phyloP scores from a whole-genome alignment of 164 flowering plant genomes.

The Macadamia tetraphylla region DNA sequence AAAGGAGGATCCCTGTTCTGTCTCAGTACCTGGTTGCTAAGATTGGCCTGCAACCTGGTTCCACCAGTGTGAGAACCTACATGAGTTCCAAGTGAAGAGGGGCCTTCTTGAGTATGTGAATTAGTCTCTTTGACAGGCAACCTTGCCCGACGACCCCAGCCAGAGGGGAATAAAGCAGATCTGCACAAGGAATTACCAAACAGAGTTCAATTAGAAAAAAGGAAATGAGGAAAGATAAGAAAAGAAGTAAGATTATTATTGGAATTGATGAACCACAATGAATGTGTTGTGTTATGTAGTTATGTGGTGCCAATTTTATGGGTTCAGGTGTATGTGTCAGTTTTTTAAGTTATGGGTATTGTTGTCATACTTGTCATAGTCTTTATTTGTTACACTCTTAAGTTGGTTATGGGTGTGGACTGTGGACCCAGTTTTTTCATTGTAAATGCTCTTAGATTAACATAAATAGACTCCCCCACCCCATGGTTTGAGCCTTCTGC shows the following conservation, averaged over 20 bases:
- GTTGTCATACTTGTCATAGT: too few species aligned
- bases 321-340: too few species aligned
- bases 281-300: background rate
- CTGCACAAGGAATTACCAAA: constrained; percentile 24
- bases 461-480: too few species aligned
- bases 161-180: constrained; percentile 25
- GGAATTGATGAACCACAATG: background rate
- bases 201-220: background rate
- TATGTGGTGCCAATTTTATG: too few species aligned
- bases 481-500: too few species aligned
- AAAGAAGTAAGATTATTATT: background rate
- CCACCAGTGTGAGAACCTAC: constrained; percentile 15
- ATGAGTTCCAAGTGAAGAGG: constrained; percentile 8
- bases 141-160: constrained; percentile 22
- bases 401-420: too few species aligned
- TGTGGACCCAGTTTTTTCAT: too few species aligned
- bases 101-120: constrained; percentile 14
- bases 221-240: constrained; percentile 5
- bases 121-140: constrained; percentile 16
- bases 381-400: too few species aligned
- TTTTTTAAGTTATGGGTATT: too few species aligned
- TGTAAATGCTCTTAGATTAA: too few species aligned
- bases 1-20: constrained; percentile 28
- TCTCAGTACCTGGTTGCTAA: constrained; percentile 18
- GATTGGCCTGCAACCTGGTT: constrained; percentile 7